phyloP scores from a whole-genome alignment of 1,139 yeast genomes.

The Hansenula anomala region DNA sequence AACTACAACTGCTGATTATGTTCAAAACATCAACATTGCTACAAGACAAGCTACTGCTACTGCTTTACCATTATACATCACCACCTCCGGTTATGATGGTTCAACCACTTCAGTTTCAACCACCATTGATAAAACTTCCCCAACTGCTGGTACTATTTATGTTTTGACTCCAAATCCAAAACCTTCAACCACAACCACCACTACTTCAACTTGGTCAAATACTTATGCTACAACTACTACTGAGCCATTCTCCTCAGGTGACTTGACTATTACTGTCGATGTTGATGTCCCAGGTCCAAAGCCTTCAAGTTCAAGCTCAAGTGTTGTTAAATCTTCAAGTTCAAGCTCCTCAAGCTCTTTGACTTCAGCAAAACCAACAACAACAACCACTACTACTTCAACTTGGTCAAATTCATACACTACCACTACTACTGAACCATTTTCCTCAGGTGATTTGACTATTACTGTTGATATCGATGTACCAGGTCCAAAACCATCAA shows the following conservation, averaged over 20 bases:
- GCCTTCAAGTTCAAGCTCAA: too few relatives aligned
- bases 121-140: conserved; percentile 3
- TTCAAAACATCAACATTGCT: conserved; percentile 6
- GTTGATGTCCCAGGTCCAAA: conserved; percentile 1
- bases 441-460: conserved; percentile 7
- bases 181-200: conserved; percentile 3
- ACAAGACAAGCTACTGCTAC: conserved; percentile 15
- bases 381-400: conserved; percentile 2
- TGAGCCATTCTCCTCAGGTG: conserved; percentile 2
- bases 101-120: conserved; percentile 15
- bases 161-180: conserved; percentile 11
- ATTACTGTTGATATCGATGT: conserved; percentile 7
- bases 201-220: conserved; percentile 4
- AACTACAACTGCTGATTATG: conserved; percentile 7
- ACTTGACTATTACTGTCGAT: background rate
- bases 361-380: too few relatives aligned
- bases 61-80: conserved; percentile 16
- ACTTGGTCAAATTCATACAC: conserved; percentile 3
- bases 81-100: conserved; percentile 18
- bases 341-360: too few relatives aligned
- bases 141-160: conserved; percentile 14
- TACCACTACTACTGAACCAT: conserved; percentile 9
- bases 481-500: conserved; percentile 14
- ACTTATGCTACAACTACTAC: conserved; percentile 2
- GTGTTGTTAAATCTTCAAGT: too few relatives aligned